Base-by-base conservation (phyloP, 768 basidiomycete genomes). In the Hemileccinum impolitum region DNA sequence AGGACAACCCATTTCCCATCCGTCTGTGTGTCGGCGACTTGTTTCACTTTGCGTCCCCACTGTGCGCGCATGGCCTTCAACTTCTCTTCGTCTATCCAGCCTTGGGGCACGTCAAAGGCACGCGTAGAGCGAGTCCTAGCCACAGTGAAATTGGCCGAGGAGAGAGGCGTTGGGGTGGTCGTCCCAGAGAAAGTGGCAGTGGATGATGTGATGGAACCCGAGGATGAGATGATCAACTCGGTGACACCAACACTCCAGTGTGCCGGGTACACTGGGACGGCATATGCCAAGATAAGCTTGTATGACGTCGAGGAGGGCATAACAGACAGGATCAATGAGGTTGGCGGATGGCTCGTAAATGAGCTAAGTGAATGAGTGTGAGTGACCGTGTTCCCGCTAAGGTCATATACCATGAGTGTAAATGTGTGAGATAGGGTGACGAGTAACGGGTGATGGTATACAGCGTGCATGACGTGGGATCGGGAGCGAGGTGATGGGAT, bases 1-100 rank as follows among this genome's bases (percentile, higher is more conserved):
- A 90, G 74, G 12, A 91, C 83, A 48, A 79, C 82, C 86, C 87
- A 92, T 73, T 88, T 90, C 9, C 90, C 90, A 60, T 91, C 90
- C 6, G 90, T 88, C 58, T 88, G 84, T 14, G 78, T 83, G 56
- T 82, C 85, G n/a, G 83, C 79, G 26, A 92, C 82, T 12, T 73
- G 71, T 38, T 71, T 69, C 17, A 91, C 77, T 64, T 88, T 90
- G 49, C 88, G 85, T 25, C 77, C 75, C 85, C 87, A 90, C 54
- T 91, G 90, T 55, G 86, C 83, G 31, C 80, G 80, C 73, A 89
- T 80, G 19, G 65, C 54, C 23, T 72, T 74, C 35, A 90, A 68
- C 63, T 84, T 82, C 43, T 73, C 62, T 45, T 81, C 79, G 62
- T 90, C 83, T 44, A 90, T 74, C 81, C 84, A 90, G 4, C 84